phyloP scores from a whole-genome alignment of 768 basidiomycete genomes.

The Amanita muscaria region DNA sequence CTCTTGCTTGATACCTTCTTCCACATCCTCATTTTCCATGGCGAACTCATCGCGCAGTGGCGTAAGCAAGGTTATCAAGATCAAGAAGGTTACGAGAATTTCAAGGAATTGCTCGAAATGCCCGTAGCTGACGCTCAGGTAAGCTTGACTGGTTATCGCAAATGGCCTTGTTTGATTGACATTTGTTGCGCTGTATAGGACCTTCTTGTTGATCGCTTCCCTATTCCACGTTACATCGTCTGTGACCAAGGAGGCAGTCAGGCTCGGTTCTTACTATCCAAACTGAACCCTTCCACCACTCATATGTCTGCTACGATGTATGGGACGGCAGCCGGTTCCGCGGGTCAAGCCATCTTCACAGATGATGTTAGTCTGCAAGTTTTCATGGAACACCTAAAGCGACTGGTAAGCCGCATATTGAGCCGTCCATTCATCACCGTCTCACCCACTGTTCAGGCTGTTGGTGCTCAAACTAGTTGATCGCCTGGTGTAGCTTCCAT shows the following conservation, averaged over 20 bases:
- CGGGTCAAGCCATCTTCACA: constrained; percentile 93
- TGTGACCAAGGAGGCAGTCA: constrained; percentile 97
- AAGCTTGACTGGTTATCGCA: constrained; percentile 9
- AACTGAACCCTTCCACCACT: constrained; percentile 96
- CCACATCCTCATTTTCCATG: constrained; percentile 99
- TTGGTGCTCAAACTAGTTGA: constrained; percentile 25
- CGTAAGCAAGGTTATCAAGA: constrained; percentile 97
- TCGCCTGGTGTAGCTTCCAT: no score
- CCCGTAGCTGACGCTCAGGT: constrained; percentile 89
- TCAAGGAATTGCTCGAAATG: constrained; percentile 84
- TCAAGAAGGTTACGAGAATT: constrained; percentile 97
- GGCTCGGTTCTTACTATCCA: constrained; percentile 94
- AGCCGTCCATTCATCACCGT: background rate
- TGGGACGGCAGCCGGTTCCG: constrained; percentile 57
- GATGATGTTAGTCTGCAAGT: constrained; percentile 97
- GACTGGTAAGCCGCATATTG: constrained; percentile 51
- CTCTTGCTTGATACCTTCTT: constrained; percentile 98
- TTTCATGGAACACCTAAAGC: constrained; percentile 96
- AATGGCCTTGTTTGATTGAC: background rate
- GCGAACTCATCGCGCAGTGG: constrained; percentile 95
- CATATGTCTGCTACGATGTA: constrained; percentile 93
- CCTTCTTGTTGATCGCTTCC: constrained; percentile 89
- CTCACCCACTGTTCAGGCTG: constrained; percentile 15
- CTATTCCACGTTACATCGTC: constrained; percentile 95
- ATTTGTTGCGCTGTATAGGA: constrained; percentile 43